Base-by-base conservation (phyloP, 768 basidiomycete species). In the Cystobasidium tubakii region DNA sequence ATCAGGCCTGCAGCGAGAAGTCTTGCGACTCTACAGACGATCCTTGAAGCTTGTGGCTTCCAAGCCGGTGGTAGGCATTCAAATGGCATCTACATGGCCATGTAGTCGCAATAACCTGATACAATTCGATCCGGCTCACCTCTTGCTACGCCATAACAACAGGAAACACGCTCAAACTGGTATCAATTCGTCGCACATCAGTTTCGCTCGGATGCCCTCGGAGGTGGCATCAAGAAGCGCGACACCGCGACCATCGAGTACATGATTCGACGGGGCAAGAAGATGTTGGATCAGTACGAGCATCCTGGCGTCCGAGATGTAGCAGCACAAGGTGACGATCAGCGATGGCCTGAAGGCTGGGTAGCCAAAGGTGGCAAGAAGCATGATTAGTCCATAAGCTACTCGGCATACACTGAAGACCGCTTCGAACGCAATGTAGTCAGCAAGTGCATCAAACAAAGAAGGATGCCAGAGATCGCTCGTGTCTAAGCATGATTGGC, bases 171-270 rank as follows among this genome's bases (percentile, higher is more conserved):
- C 0, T 65, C 75, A 0, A 33, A 76, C n/a, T 79, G 77, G 77
- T 77, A 62, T 73, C 42, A 63, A 1, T 78, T 77, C 57, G 74
- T 79, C 43, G 21, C 62, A 4, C 74, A 78, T 53, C 78, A 79
- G 46, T 79, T 79, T 75, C 76, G 78, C 12, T 31, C 70, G 23
- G 71, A 71, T 1, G 21, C 64, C 0, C 65, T 75, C 33, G 78
- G 78, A 33, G 78, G 78, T 25, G 77, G 75, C 0, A 44, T 77
- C 25, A n/a, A 27, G 34, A 42, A 33, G 12, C 70, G 75, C 29
- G 78, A 79, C 73, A 69, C 75, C 19, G 65, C 57, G 23, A 70
- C 77, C 31, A 77, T 79, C 66, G 78, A 79, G 62, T 75, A 79
- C 57, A 27, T 77, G 44, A 33, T 77, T n/a, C 62, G 78, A 1